Evolutionary conservation across 169 alveolate genomes (phyloP), one percentile per base, ranked within the genome.

Genomic region (Plasmodium gallinaceum): DNA sequence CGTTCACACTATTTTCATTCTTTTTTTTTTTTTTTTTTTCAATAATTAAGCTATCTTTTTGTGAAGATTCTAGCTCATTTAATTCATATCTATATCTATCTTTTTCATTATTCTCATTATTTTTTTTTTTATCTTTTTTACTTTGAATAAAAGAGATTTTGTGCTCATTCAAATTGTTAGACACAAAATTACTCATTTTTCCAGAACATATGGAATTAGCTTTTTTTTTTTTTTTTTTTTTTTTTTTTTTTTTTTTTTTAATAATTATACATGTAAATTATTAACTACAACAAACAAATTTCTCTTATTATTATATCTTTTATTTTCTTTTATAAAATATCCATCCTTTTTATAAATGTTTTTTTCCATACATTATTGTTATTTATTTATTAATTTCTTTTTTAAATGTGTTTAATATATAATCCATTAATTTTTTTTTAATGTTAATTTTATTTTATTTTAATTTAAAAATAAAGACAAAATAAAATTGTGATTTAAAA

Each of bases 1-100:
- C 58, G 1, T 48, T 48, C 5, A 48, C 58, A 1, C 7, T 48
- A 12, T 37, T 37, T 64, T 64, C 26, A 26, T 37, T 64, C 0
- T 57, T 57, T 57, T 5, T 57, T 16, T 57, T 57, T 57, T 57
- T 57, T 57, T 57, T 57, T 57, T 57, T 57, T 57, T 22, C 66
- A 5, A 7, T 22, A 57, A 57, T 5, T 14, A 26, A 18, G 26
- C 66, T 9, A 0, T 18, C 9, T 57, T 57, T 14, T 14, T 0
- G 5, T 2, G 12, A 9, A 1, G 9, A 26, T 1, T 57, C 26
- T 2, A 57, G 5, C 26, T 9, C 32, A 22, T 57, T 7, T 1
- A 14, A 6, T 7, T 16, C 66, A 16, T 18, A 57, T 16, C 9
- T 5, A 2, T 57, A 16, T 57, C 32, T 22, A 1, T 1, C 5